A percentile compares a stretch with the other conserved stretches of the same genome.
These are phyloP conservation scores for Colletotrichum falcatum DNA, from an alignment of 2,329 filamentous ascomycete species.

Conservation along the genomic window DNA sequence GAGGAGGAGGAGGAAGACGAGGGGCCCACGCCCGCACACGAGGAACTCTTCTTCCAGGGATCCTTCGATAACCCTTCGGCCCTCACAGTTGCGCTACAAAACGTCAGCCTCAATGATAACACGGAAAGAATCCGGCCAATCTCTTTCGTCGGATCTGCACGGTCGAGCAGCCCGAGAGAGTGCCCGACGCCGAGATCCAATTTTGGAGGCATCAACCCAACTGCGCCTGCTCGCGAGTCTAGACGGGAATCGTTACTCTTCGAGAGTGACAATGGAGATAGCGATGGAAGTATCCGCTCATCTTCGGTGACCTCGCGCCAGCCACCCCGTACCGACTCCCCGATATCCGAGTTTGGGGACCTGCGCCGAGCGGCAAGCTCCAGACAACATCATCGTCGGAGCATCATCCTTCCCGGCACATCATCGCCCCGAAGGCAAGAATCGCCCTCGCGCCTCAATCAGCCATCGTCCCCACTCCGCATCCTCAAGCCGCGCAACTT, in stretches of 20 bases:
- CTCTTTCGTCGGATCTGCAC: conserved; percentile 74
- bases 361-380: conserved; percentile 82
- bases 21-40: conserved; percentile 57
- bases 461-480: conserved; percentile 87
- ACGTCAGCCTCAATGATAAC: conserved; percentile 56
- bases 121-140: conserved; percentile 66
- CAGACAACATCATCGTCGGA: conserved; percentile 86
- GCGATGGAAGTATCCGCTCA: conserved; percentile 89
- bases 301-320: conserved; percentile 77
- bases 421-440: conserved; percentile 87
- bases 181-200: conserved; percentile 92
- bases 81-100: conserved; percentile 66
- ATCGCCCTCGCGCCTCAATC: conserved; percentile 81
- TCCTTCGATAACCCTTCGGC: conserved; percentile 70
- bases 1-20: conserved; percentile 59
- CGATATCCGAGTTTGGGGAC: conserved; percentile 85
- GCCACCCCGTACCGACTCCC: conserved; percentile 84
- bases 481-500: conserved; percentile 82
- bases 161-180: conserved; percentile 90
- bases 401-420: conserved; percentile 83
- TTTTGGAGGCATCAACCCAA: conserved; percentile 67
- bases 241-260: conserved; percentile 83
- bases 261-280: conserved; percentile 87
- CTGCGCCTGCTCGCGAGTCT: conserved; percentile 70
- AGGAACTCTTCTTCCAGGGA: conserved; percentile 67